Evolutionary conservation across 1,284 basidiomycete genomes (phyloP), one percentile per base, ranked within the genome.

Genomic region (Moesziomyces sp.): DNA sequence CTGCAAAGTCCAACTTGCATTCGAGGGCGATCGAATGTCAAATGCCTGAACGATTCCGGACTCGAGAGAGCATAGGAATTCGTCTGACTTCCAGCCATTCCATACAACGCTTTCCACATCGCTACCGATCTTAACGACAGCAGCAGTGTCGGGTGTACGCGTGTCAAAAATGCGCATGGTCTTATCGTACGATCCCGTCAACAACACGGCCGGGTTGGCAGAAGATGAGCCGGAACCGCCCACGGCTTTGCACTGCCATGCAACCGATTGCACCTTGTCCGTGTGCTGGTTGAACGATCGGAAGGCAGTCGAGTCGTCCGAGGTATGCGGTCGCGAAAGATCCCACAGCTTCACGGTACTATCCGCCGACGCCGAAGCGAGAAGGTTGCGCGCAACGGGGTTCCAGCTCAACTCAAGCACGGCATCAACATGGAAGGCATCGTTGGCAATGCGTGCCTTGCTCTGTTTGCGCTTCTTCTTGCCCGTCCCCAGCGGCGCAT

Each of bases 341-440:
- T 99, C 97, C 97, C 96, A 99, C 21, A 99, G 86, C 86, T 99
- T 99, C 68, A 99, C 93, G 0, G 97, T 99, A 55, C 89, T 88
- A 85, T 99, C 97, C 0, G 97, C 96, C 46, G 92, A 93, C 2
- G 93, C 93, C 50, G 93, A 94, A 0, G 95, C 93, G 5, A 99
- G 88, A 56, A 99, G 86, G 83, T 97, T 94, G 45, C 94, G 88
- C 81, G 94, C 94, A 9, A 88, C 87, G 56, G 88, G 90, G 82
- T 98, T 98, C 95, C 97, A 99, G 51, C 92, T 92, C 43, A 99
- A 89, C 0, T 89, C 88, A 21, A 99, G 89, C 23, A 99, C 92
- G 1, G 95, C 93, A 78, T 97, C 95, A 73, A 96, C 93, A 84
- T 99, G 97, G 84, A 95, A 73, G 3, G 89, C 88, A 5, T 89